Base-by-base conservation (phyloP, 345 rosid species). In the Hibiscus trionum region DNA sequence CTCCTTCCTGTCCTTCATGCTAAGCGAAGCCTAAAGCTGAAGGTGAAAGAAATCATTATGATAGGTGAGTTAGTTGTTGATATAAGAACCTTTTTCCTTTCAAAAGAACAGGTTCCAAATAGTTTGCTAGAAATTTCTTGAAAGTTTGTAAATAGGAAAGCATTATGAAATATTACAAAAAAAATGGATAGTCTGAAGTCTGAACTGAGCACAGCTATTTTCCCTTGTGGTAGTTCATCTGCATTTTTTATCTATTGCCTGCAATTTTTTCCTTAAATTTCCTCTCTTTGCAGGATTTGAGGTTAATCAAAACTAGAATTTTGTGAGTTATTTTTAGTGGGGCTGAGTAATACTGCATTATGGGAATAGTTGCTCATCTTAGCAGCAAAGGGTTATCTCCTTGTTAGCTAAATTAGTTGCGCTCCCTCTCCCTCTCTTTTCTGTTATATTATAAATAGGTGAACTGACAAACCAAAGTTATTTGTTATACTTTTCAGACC, bases 401-500 rank as follows among this genome's bases (percentile, higher is more conserved):
- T 31, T 37, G 26, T n/a, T 35, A 29, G 11, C 24, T 3, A n/a
- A 62, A 64, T 14, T 14, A 39, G 27, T 17, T 19, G 3, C 52
- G 24, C 24, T 21, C 24, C 24, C 24, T 21, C 24, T 64, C n/a
- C 42, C 68, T 37, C 16, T 63, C 10, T 19, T n/a, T 35, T 7
- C 39, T 46, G 56, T 56, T 56, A 46, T 27, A 10, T 46, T 16
- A 4, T 24, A 16, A 21, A 21, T 10, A 44, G 37, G 31, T 47
- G 11, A 47, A 66, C 37, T 47, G 72, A 52, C 17, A 0, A 17
- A 4, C 47, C 2, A 2, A 17, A 52, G 16, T 31, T 72, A 29
- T 35, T 4, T 73, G 6, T 75, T 19, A 63, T 64, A 29, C 50
- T 55, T 72, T 80, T 75, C 79, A 87, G 94, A 75, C 86, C 57